phyloP scores from a whole-genome alignment of 2,329 filamentous ascomycete genomes.

The Fusarium euwallaceae region DNA sequence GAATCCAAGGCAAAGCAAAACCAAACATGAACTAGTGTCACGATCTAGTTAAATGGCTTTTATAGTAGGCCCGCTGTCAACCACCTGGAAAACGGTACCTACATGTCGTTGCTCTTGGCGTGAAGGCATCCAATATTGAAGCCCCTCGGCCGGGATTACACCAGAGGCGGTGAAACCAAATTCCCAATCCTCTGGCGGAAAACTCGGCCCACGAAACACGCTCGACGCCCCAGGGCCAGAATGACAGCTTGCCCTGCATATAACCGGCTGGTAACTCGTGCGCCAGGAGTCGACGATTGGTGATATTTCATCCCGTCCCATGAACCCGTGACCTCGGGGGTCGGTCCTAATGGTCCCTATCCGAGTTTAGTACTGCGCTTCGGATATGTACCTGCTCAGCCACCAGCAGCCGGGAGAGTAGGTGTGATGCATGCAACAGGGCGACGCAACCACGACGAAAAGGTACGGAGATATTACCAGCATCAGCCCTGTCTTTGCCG shows the following conservation, averaged over 20 bases:
- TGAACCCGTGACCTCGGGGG: constrained; percentile 30
- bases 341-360: constrained; percentile 22
- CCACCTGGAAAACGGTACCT: background rate
- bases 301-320: constrained; percentile 20
- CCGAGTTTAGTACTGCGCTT: background rate
- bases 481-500: constrained; percentile 18
- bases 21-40: background rate
- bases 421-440: background rate
- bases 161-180: constrained; percentile 23
- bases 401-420: constrained; percentile 7
- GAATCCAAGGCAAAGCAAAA: background rate
- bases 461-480: constrained; percentile 4
- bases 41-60: background rate
- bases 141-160: background rate
- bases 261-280: constrained; percentile 14
- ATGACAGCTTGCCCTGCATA: constrained; percentile 40
- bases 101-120: background rate
- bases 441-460: background rate
- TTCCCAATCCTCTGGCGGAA: background rate
- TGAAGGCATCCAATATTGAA: background rate
- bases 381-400: constrained; percentile 12
- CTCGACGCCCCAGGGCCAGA: constrained; percentile 15
- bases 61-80: background rate
- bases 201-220: constrained; percentile 18
- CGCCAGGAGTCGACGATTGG: constrained; percentile 36